These are phyloP conservation scores for Inga laurina DNA, from an alignment of 306 rosid species.

Conservation along the genomic window DNA sequence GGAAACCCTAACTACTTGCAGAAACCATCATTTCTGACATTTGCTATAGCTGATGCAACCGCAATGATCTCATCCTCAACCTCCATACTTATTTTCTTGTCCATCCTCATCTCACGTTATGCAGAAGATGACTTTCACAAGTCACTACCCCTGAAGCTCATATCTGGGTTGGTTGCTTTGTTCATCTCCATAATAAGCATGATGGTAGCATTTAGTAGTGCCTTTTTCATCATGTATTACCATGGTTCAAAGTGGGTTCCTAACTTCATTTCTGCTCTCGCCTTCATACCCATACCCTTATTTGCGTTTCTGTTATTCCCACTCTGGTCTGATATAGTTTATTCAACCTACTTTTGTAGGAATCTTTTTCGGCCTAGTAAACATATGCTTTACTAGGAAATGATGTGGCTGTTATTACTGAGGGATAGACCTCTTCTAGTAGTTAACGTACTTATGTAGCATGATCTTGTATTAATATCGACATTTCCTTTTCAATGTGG, in stretches of 20 bases:
- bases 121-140: constrained; percentile 46
- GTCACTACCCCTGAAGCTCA: constrained; percentile 50
- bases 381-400: constrained; percentile 36
- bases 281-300: constrained; percentile 37
- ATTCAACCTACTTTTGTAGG: constrained; percentile 42
- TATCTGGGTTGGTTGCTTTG: constrained; percentile 40
- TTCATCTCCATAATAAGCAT: constrained; percentile 53
- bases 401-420: not conserved
- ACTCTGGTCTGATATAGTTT: constrained; percentile 41
- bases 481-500: not conserved
- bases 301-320: constrained; percentile 38
- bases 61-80: constrained; percentile 54
- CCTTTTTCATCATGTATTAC: constrained; percentile 41
- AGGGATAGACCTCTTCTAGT: not conserved
- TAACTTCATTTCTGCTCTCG: constrained; percentile 24
- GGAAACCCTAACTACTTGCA: constrained; percentile 34
- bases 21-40: constrained; percentile 28
- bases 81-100: constrained; percentile 49
- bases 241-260: constrained; percentile 40
- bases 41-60: constrained; percentile 40
- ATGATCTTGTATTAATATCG: not conserved
- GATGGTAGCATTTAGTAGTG: constrained; percentile 49
- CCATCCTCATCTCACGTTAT: constrained; percentile 53
- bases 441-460: not conserved
- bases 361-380: constrained; percentile 41